Evolutionary conservation across 805 yeast genomes (phyloP).

Genomic region (Candida yuanshanica): DNA sequence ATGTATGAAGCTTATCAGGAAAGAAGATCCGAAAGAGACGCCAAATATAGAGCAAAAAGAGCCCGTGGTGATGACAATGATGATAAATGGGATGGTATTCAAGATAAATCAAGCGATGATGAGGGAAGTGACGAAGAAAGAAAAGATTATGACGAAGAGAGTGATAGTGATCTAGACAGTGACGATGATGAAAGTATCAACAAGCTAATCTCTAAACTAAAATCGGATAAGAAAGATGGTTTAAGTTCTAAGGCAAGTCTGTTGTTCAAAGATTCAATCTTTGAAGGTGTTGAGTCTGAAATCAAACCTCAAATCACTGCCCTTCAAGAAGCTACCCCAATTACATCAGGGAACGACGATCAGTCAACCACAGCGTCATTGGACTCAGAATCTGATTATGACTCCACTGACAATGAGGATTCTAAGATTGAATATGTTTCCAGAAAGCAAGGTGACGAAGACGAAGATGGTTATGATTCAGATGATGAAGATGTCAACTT

Average conservation of each 20-base stretch:
- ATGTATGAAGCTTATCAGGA: conserved; percentile 75
- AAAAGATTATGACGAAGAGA: conserved; percentile 38
- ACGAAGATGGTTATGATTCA: conserved; percentile 40
- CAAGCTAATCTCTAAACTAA: conserved; percentile 50
- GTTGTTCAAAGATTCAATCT: conserved; percentile 49
- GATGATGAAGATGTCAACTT: conserved; percentile 44
- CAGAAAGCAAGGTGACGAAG: conserved; percentile 32
- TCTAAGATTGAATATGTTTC: conserved; percentile 43
- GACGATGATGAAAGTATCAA: conserved; percentile 72
- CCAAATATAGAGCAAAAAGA: conserved; percentile 61
- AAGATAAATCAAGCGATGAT: conserved; percentile 38
- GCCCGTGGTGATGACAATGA: conserved; percentile 74
- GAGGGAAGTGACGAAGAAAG: conserved; percentile 28
- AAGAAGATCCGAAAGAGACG: conserved; percentile 60
- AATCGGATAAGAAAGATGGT: conserved; percentile 35
- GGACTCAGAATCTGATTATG: conserved; percentile 14
- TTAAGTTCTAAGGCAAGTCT: conserved; percentile 37
- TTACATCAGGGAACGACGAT: conserved; percentile 7
- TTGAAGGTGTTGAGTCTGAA: conserved; percentile 41
- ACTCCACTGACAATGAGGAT: conserved; percentile 19
- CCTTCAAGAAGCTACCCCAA: conserved; percentile 8
- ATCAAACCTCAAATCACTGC: conserved; percentile 8
- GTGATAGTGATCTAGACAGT: conserved; percentile 38
- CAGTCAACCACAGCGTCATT: conserved; percentile 21
- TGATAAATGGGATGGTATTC: conserved; percentile 73